Evolutionary conservation across 2,329 filamentous ascomycete species (phyloP), one percentile per base, ranked within the genome.

Genomic region (Aspergillus piperis): DNA sequence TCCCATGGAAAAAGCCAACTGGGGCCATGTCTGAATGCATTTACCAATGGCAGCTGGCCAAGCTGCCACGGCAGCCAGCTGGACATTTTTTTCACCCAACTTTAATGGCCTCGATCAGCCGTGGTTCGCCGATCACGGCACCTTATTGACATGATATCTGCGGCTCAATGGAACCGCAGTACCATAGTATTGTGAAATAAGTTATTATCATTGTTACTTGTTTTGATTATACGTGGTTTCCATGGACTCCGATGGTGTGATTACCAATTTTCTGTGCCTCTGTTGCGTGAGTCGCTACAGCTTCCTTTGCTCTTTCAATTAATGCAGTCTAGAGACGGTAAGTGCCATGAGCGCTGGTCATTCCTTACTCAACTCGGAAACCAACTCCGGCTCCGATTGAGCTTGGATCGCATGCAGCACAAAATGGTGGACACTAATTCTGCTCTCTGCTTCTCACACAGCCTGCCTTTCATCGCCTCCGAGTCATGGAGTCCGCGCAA

Each of bases 61-160:
- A 50, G 47, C 23, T n/a, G 44, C 39, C 39, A n/a, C 25, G 27
- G 42, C 39, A 19, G 38, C 44, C 21, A 47, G 41, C 38, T 55
- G 39, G 23, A 15, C 17, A 19, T 25, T 44, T 39, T 41, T 39
- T 30, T 27, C 54, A n/a, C 23, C 15, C 44, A 52, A 58, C 47
- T 50, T 21, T 58, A 42, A 58, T 27, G 38, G 11, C 19, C 56
- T 38, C 47, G 25, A 52, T 52, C 21, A 42, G 41, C 39, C 47
- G 48, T 52, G 49, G 56, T 52, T 58, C 56, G 56, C 47, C 56
- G 56, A 58, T 58, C 56, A 53, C 49, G 38, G 25, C 47, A 42
- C 48, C 49, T 51, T 58, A 42, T 54, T 54, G 39, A 54, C 52
- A 54, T 54, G 52, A 54, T 54, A 32, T 55, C 25, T 55, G 53